Base-by-base conservation (phyloP, 73 alveolate genomes). In the Paramecium pentaurelia region DNA sequence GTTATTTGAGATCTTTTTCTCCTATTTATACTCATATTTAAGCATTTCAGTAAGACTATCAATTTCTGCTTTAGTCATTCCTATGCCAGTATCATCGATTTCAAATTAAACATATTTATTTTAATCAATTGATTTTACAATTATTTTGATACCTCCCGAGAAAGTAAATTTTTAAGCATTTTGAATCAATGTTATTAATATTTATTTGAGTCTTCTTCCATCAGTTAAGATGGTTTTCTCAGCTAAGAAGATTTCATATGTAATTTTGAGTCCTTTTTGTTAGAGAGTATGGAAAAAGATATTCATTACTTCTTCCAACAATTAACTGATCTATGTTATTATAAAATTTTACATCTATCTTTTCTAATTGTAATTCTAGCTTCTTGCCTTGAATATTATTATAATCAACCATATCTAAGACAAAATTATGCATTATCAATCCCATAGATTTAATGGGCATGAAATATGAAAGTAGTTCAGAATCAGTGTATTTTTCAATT, bases 61-160 rank as follows among this genome's bases (percentile, higher is more conserved):
- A 9, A 75, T 30, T 75, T 80, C 91, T 1, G 25, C 34, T 42
- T 73, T 85, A 27, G 70, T 71, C 60, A 89, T 71, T 9, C 94
- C 94, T 71, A 89, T 73, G 6, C 94, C 94, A 16, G 90, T 71
- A 30, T 89, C 94, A 7, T 25, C 25, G 7, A 89, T 88, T 71
- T 89, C 77, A 25, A 54, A 71, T 71, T 71, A 30, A n/a, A 89
- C 54, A 30, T 44, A 71, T 34, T 42, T 12, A 32, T 34, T 34
- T 28, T 16, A 22, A 1, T 89, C 91, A 28, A 28, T 36, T 4
- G 75, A 28, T 28, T 71, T 32, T 8, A 83, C 92, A 6, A 45
- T 44, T 30, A 89, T 36, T 89, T 36, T 45, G 1, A 89, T 73
- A 34, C 51, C 71, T 47, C 94, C 94, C 16, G 71, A 40, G 85